Conservation (phyloP, 192 early-diverging fungal species). For the Coemansia sp. region DNA sequence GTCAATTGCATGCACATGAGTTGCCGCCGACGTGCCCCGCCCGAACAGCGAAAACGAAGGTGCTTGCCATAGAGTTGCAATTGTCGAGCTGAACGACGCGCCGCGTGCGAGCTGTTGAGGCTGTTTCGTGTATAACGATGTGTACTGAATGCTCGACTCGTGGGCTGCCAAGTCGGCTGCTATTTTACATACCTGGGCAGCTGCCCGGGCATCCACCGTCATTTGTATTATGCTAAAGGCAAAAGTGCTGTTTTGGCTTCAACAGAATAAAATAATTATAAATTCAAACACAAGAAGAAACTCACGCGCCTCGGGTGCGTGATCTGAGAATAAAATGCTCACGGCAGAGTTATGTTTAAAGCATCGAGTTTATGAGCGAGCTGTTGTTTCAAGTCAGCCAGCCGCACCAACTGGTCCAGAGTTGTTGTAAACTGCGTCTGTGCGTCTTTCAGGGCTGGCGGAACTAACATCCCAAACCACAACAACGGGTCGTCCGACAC, state of each 20-base stretch:
- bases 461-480: slow-evolving; percentile 56
- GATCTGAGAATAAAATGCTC: not conserved
- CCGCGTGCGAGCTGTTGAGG: not conserved
- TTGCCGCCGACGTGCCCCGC: not conserved
- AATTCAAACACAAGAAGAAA: not conserved
- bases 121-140: slow-evolving; percentile 15
- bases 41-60: slow-evolving; percentile 34
- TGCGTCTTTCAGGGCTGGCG: slow-evolving; percentile 40
- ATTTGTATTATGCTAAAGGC: slow-evolving; percentile 8
- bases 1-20: slow-evolving; percentile 22
- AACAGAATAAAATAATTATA: not conserved
- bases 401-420: slow-evolving; percentile 27
- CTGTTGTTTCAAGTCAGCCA: slow-evolving; percentile 30
- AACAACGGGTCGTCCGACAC: slow-evolving; percentile 36
- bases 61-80: slow-evolving; percentile 30
- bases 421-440: slow-evolving; percentile 35
- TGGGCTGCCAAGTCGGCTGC: slow-evolving; percentile 27
- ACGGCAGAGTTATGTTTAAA: not conserved
- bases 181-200: slow-evolving; percentile 40
- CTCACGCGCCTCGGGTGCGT: not conserved
- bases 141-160: slow-evolving; percentile 27
- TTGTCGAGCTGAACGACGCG: slow-evolving; percentile 27
- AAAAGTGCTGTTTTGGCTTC: not conserved
- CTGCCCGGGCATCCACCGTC: slow-evolving; percentile 23
- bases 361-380: not conserved